Base-by-base conservation (phyloP, 176 grass and related monocot species). In the Musa schizocarpa region DNA sequence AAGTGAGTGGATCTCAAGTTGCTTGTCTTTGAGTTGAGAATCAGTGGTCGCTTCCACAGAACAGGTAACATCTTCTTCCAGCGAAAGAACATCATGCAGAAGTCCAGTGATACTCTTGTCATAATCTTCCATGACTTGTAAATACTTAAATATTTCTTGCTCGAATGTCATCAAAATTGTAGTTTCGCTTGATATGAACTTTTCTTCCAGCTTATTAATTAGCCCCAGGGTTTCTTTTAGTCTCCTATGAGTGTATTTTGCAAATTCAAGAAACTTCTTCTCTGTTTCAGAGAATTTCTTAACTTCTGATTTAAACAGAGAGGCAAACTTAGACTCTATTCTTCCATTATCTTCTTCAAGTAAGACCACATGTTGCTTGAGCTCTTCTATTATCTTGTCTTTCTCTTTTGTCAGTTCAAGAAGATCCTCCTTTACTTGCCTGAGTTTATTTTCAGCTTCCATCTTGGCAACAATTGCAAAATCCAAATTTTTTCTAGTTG, bases 61-160 rank as follows among this genome's bases (percentile, higher is more conserved):
- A 9, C 73, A 66, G 19, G 73, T 76, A 8, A 87, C 73, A 63
- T 92, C 78, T 75, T 69, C 56, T 68, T 85, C 65, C 81, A 83
- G 82, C 73, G 82, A 87, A 75, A 76, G 62, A 70, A 85, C 50
- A 65, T 63, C 74, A 74, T 21, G 57, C 84, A 79, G 82, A 85
- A 92, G 73, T 48, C 77, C 80, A 76, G 69, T 20, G 65, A 89
- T 87, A 80, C 58, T 66, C 55, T 85, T 74, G 81, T 92, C 87
- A 71, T 88, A 85, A 55, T 92, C 87, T 81, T 83, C 77, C 77
- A 89, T 77, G 34, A 87, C 54, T 63, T 78, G 73, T 67, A 81
- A 85, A 87, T 82, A 89, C 83, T 85, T 83, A 52, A 74, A 65
- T 81, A 82, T 85, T 70, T 89, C 90, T 78, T 87, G 79, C 73